These are phyloP conservation scores for Nitzschia sp. DNA, from an alignment of 108 stramenopile genomes.

Conservation along the genomic window DNA sequence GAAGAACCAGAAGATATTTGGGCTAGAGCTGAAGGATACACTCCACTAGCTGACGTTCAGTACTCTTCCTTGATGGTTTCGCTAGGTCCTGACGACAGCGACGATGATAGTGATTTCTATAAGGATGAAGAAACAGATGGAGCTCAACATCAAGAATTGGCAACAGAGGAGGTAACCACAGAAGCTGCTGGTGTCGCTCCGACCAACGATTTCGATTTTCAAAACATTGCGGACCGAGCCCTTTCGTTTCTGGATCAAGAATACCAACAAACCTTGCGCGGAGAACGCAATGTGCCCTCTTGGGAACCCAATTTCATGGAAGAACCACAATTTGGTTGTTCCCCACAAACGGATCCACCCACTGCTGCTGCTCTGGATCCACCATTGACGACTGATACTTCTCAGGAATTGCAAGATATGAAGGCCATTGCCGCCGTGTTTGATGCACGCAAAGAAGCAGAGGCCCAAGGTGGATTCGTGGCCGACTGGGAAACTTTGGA, in stretches of 20 bases:
- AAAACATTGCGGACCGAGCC: conserved; percentile 32
- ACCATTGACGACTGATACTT: neutral
- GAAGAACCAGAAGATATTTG: conserved; percentile 19
- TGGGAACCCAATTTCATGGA: neutral
- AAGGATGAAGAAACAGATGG: neutral
- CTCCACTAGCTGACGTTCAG: conserved; percentile 30
- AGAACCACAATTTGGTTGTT: neutral
- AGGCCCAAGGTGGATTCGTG: conserved; percentile 6
- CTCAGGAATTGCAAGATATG: conserved; percentile 8
- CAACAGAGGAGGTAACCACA: neutral
- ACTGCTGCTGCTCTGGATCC: neutral
- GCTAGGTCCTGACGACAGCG: conserved; percentile 15
- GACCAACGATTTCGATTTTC: conserved; percentile 15
- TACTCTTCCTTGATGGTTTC: conserved; percentile 24
- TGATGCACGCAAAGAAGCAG: conserved; percentile 20
- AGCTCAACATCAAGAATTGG: neutral
- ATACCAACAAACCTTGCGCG: conserved; percentile 32
- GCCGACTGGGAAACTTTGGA: conserved; percentile 11
- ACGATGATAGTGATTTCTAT: conserved; percentile 5
- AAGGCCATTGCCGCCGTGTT: conserved; percentile 22
- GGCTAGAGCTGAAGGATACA: conserved; percentile 34
- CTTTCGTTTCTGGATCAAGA: conserved; percentile 35
- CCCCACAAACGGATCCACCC: neutral
- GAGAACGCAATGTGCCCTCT: neutral
- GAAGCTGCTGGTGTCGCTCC: neutral